A percentile compares a stretch with the other conserved stretches of the same genome.
Conservation (phyloP, 1,284 basidiomycete species). For the Schizophyllum commune region DNA sequence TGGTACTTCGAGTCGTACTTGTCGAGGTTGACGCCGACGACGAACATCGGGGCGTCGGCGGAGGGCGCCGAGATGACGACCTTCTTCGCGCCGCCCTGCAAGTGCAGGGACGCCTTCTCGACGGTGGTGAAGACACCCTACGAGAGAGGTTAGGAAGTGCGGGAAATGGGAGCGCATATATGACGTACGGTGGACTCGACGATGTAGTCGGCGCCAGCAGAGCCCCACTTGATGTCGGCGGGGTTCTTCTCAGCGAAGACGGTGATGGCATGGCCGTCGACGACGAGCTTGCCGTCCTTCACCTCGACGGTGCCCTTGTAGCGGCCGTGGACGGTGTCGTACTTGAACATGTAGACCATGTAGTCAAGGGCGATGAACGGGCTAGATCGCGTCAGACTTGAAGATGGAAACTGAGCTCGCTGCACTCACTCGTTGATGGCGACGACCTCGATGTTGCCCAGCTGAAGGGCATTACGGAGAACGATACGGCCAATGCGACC, state of each 20-base stretch:
- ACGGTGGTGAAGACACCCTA: conserved; percentile 96
- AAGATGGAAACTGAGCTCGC: neutral
- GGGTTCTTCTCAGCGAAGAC: conserved; percentile 91
- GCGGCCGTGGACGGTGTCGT: conserved; percentile 94
- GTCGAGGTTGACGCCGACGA: conserved; percentile 95
- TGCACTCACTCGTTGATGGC: conserved; percentile 80
- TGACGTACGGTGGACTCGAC: conserved; percentile 85
- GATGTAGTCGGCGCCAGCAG: conserved; percentile 84
- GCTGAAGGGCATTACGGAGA: conserved; percentile 85
- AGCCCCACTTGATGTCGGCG: conserved; percentile 78
- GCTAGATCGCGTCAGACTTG: conserved; percentile 28
- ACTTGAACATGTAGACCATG: conserved; percentile 99
- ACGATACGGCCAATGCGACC: conserved; percentile 99
- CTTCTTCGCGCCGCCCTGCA: conserved; percentile 99
- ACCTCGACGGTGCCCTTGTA: conserved; percentile 83
- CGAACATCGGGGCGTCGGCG: conserved; percentile 97
- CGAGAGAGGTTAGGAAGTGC: conserved; percentile 11
- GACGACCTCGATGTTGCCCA: conserved; percentile 74
- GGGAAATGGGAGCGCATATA: conserved; percentile 1
- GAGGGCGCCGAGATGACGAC: conserved; percentile 99
- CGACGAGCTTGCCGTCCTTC: conserved; percentile 87
- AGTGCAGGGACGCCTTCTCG: conserved; percentile 80
- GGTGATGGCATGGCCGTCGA: conserved; percentile 75
- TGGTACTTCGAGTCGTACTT: conserved; percentile 87
- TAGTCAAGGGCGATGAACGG: conserved; percentile 95